These are phyloP conservation scores for Stropharia rugosoannulata DNA, from an alignment of 768 basidiomycete species.

Conservation along the genomic window DNA sequence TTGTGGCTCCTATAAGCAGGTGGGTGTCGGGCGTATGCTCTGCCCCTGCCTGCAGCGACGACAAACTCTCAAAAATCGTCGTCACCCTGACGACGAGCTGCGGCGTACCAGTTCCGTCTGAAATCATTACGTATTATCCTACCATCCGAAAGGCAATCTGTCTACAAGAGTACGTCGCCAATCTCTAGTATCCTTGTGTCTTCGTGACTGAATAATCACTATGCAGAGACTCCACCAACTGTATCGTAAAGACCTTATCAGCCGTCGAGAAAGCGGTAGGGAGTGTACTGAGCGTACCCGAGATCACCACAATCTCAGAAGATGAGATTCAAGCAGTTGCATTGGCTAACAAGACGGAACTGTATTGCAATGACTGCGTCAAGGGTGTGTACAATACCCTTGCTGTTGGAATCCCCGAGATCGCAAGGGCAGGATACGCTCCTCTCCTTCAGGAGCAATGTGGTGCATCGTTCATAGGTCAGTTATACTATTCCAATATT, in stretches of 20 bases:
- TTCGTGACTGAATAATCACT: neutral
- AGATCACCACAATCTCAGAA: no score
- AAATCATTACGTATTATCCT: neutral
- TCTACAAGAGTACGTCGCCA: neutral
- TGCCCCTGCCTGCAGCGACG: neutral
- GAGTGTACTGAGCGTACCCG: neutral
- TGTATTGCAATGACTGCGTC: neutral
- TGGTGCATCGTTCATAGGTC: neutral
- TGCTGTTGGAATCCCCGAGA: neutral
- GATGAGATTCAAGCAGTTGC: neutral
- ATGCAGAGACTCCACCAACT: neutral
- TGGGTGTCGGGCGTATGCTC: neutral
- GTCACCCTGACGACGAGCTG: neutral
- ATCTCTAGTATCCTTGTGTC: neutral
- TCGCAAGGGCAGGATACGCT: neutral
- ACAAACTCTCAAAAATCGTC: neutral
- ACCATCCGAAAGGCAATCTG: neutral
- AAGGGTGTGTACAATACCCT: conserved; percentile 1
- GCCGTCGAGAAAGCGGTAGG: neutral
- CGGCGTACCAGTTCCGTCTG: neutral
- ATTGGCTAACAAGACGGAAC: neutral
- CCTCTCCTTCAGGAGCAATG: neutral
- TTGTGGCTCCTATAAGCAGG: neutral
- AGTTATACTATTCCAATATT: no score
- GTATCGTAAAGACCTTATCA: neutral